Percentiles rank a stretch among this genome's conserved stretches.
Evolutionary conservation across 306 rosid genomes (phyloP).

Genomic region (Comarum palustre): DNA sequence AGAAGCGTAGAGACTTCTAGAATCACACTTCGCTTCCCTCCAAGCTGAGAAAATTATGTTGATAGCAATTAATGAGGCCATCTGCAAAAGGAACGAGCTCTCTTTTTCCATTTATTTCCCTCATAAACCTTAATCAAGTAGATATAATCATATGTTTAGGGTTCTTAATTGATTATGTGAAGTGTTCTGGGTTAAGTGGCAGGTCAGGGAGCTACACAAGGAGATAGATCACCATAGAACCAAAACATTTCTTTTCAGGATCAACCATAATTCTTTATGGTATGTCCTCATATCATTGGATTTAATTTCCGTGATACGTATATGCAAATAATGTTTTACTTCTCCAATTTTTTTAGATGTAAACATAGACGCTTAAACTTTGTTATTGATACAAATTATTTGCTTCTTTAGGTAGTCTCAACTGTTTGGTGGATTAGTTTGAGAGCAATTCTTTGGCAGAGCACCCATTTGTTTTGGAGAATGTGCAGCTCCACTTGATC

Average conservation of each 20-base stretch:
- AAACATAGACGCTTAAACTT: constrained; percentile 27
- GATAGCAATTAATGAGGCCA: too few relatives aligned
- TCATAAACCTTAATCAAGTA: constrained; percentile 9
- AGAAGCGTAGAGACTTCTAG: too few relatives aligned
- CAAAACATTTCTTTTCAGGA: constrained; percentile 30
- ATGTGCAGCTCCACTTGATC: constrained; percentile 31
- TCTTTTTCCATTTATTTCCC: too few relatives aligned
- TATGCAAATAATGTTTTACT: constrained; percentile 16
- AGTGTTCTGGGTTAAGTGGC: constrained; percentile 51
- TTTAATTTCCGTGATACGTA: constrained; percentile 30
- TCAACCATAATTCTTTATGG: constrained; percentile 35
- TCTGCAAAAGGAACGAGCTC: too few relatives aligned
- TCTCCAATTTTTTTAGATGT: constrained; percentile 22
- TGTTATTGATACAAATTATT: constrained; percentile 31
- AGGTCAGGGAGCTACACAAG: constrained; percentile 52
- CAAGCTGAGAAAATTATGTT: too few relatives aligned
- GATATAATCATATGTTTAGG: constrained; percentile 26
- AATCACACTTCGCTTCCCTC: too few relatives aligned
- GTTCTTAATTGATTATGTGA: constrained; percentile 37
- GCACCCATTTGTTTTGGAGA: constrained; percentile 31
- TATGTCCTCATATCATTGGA: constrained; percentile 38
- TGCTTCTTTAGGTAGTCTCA: constrained; percentile 41
- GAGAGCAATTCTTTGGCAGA: constrained; percentile 32
- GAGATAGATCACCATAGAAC: constrained; percentile 39
- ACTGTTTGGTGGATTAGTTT: constrained; percentile 31